phyloP scores from a whole-genome alignment of 2,329 filamentous ascomycete genomes.

The Trichophyton simii region DNA sequence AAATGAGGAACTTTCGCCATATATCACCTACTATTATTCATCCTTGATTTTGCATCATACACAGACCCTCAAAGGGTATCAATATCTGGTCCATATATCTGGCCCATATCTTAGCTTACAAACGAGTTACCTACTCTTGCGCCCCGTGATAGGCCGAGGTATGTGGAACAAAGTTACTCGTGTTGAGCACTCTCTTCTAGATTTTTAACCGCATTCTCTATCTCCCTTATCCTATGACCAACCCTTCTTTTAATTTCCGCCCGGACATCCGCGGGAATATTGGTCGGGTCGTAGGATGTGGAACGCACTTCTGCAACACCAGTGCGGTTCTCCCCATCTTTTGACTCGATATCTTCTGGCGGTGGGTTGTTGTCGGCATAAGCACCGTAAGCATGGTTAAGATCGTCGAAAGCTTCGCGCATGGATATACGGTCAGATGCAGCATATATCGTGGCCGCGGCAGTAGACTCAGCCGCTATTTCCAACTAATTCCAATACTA shows the following conservation, averaged over 20 bases:
- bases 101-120: no score
- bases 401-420: constrained; percentile 33
- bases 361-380: constrained; percentile 19
- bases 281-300: constrained; percentile 23
- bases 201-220: constrained; percentile 32
- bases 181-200: constrained; percentile 29
- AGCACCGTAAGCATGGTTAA: constrained; percentile 23
- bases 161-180: neutral
- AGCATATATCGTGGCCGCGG: constrained; percentile 34
- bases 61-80: neutral
- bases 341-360: constrained; percentile 2
- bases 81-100: no score
- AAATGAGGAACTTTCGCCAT: no score
- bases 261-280: constrained; percentile 20
- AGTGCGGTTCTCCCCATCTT: constrained; percentile 8
- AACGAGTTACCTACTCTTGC: neutral
- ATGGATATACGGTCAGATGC: constrained; percentile 35
- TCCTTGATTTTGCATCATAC: neutral
- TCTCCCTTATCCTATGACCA: constrained; percentile 35
- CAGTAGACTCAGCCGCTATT: constrained; percentile 38
- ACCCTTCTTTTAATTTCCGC: constrained; percentile 35
- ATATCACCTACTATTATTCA: no score
- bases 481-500: constrained; percentile 24
- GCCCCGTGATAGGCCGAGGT: neutral
- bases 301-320: constrained; percentile 15